phyloP scores from a whole-genome alignment of 1,139 yeast genomes.

The Magnusiomyces sp. region DNA sequence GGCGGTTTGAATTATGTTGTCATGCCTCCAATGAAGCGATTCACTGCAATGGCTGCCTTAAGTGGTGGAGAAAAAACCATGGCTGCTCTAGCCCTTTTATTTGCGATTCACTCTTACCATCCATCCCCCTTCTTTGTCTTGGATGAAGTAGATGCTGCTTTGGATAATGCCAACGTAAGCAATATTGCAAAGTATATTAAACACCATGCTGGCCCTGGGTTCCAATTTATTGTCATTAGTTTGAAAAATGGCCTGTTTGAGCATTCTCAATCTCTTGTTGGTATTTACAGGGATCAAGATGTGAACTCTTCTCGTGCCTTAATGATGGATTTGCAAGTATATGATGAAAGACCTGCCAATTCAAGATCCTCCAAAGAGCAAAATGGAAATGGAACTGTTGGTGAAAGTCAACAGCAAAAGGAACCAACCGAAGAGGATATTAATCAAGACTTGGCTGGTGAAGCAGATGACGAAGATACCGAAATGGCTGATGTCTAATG shows the following conservation, averaged over 20 bases:
- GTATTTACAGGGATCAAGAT: constrained; percentile 80
- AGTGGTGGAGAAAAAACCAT: constrained; percentile 97
- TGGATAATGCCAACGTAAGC: constrained; percentile 81
- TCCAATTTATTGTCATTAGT: constrained; percentile 91
- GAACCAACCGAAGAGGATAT: too few relatives aligned
- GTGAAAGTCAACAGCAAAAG: too few relatives aligned
- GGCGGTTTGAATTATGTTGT: constrained; percentile 87
- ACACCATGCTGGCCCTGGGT: constrained; percentile 64
- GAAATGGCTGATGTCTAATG: too few relatives aligned
- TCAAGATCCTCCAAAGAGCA: too few relatives aligned
- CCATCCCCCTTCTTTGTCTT: constrained; percentile 95
- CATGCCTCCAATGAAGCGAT: constrained; percentile 93
- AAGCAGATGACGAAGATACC: too few relatives aligned
- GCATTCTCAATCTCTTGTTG: constrained; percentile 84
- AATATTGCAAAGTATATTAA: constrained; percentile 78
- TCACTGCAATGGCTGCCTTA: constrained; percentile 83
- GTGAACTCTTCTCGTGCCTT: constrained; percentile 70
- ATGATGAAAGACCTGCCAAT: constrained; percentile 3
- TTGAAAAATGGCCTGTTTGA: constrained; percentile 82
- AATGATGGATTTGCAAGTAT: constrained; percentile 24
- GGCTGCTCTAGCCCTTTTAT: constrained; percentile 87
- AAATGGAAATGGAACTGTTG: not conserved
- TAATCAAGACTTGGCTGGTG: too few relatives aligned
- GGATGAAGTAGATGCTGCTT: constrained; percentile 96
- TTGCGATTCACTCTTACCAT: constrained; percentile 83